Evolutionary conservation across 306 rosid species (phyloP), one percentile per base, ranked within the genome.

Genomic region (Carpinus viminea): DNA sequence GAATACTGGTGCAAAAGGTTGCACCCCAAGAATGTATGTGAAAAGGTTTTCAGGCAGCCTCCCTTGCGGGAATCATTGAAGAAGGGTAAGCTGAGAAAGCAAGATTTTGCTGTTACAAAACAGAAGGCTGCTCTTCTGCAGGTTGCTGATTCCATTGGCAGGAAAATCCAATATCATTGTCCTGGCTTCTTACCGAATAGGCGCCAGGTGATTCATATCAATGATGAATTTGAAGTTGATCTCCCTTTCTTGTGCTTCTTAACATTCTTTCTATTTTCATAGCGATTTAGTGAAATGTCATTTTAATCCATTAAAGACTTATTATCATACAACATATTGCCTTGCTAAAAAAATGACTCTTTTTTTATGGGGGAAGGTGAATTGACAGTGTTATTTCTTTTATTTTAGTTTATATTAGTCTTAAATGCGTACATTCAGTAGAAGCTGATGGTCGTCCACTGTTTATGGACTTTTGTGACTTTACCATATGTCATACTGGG

Each of bases 1-100:
- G 98, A 92, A 82, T 92, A 92, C 81, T 95, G 98, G 98, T 95
- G 97, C 84, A 92, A 90, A 87, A 89, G 88, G 79, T 86, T 92
- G 90, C 98, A 92, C 79, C 98, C 98, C 46, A 95, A 92, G 85
- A 85, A 91, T 85, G 98, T 95, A 9, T 95, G 98, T 50, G 96
- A 95, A 90, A 95, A 92, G 83, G 98, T 95, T 76, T 95, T 78
- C 75, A 86, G 98, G 85, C 98, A 95, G 75, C 96, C 98, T 77
- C 89, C 98, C 57, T 75, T 95, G 76, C 98, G 97, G 1, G 93
- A 91, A 70, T 91, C 98, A 73, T 77, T 89, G 82, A 95, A 90
- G 86, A 95, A 90, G 85, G 90, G 90, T 46, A 95, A 91, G 81
- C 88, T 86, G 80, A 87, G 83, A 81, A 92, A 91, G 90, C 98